Conservation (phyloP, 805 yeast genomes). For the Saccharomycopsis fermentans region DNA sequence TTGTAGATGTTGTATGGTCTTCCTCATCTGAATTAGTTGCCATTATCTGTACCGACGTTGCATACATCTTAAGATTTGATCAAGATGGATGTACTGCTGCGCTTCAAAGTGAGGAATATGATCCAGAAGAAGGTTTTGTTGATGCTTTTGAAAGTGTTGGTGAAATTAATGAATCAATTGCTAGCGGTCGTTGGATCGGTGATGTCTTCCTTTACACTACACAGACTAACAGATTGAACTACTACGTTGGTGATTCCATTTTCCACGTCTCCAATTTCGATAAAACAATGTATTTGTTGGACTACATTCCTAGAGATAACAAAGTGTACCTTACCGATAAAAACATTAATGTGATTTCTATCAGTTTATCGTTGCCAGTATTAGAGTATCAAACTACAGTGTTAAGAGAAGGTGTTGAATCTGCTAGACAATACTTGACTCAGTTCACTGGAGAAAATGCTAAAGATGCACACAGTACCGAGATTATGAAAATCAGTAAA, state of each 20-base stretch:
- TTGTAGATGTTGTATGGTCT: conserved; percentile 74
- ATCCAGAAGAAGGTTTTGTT: conserved; percentile 83
- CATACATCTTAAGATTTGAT: conserved; percentile 69
- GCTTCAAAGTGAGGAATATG: conserved; percentile 40
- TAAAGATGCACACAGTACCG: conserved; percentile 42
- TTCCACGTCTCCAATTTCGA: conserved; percentile 91
- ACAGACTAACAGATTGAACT: conserved; percentile 75
- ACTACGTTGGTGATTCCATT: conserved; percentile 88
- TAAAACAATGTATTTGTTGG: conserved; percentile 73
- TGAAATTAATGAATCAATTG: conserved; percentile 71
- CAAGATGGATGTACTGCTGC: conserved; percentile 53
- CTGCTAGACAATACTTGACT: conserved; percentile 49
- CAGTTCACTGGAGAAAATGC: conserved; percentile 29
- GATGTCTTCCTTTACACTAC: conserved; percentile 94
- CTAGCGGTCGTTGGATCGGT: conserved; percentile 93
- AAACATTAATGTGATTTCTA: conserved; percentile 72
- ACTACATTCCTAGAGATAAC: conserved; percentile 85
- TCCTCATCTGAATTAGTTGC: conserved; percentile 86
- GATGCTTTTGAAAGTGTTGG: conserved; percentile 74
- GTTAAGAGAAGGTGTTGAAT: conserved; percentile 87
- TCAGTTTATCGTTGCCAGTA: conserved; percentile 73
- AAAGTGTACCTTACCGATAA: conserved; percentile 87
- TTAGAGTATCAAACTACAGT: conserved; percentile 94
- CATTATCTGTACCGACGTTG: conserved; percentile 57
- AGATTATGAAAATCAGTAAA: conserved; percentile 71